These are phyloP conservation scores for Yamadazyma mexicana DNA, from an alignment of 1,139 yeast genomes.

Conservation along the genomic window DNA sequence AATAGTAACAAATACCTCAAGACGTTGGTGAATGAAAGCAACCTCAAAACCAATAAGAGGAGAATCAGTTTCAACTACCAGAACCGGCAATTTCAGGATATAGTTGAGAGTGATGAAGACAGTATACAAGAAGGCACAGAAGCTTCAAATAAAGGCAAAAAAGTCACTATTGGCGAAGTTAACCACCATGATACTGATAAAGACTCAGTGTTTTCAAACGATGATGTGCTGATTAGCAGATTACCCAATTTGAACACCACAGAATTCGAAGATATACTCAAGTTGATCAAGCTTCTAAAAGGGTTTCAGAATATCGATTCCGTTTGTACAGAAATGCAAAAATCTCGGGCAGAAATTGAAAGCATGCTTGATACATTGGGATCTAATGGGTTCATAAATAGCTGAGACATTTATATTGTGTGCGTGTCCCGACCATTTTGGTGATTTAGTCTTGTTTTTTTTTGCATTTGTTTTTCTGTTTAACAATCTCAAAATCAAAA, in stretches of 20 bases:
- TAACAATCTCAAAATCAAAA: conserved; percentile 8
- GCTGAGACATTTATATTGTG: conserved; percentile 16
- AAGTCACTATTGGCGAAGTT: background rate
- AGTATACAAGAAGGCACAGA: conserved; percentile 1
- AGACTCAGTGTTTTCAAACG: conserved; percentile 11
- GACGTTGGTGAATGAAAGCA: conserved; percentile 30
- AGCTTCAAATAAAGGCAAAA: background rate
- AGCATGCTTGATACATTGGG: conserved; percentile 46
- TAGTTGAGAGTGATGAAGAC: conserved; percentile 13
- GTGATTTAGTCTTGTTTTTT: conserved; percentile 2
- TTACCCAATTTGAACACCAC: conserved; percentile 16
- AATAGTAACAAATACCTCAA: conserved; percentile 19
- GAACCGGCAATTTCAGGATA: conserved; percentile 9
- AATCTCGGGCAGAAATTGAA: conserved; percentile 58
- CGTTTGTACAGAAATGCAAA: conserved; percentile 67
- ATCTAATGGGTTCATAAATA: conserved; percentile 41
- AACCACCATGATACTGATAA: conserved; percentile 18
- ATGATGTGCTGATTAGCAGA: conserved; percentile 14
- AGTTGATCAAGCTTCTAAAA: conserved; percentile 47
- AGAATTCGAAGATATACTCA: conserved; percentile 29
- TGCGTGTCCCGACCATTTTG: background rate
- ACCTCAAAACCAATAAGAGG: conserved; percentile 26
- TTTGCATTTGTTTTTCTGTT: too few species aligned
- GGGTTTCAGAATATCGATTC: conserved; percentile 68
- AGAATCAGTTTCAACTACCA: conserved; percentile 37